Evolutionary conservation across 805 yeast species (phyloP).

Genomic region (Myxozyma melibiosi): DNA sequence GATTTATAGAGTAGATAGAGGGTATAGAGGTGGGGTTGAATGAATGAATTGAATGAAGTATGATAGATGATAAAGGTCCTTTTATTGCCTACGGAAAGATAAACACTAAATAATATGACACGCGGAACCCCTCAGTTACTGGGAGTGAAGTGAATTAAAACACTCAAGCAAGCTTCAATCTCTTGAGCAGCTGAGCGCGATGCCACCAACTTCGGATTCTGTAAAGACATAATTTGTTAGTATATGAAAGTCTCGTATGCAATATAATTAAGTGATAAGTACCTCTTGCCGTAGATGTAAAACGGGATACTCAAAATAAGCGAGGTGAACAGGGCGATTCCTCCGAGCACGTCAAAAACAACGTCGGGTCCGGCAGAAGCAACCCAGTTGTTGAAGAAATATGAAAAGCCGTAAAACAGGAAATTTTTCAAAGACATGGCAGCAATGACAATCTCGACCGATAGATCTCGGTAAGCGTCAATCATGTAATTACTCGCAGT

Average conservation of each 20-base stretch:
- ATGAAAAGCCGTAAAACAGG: constrained; percentile 7
- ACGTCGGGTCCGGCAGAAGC: not conserved
- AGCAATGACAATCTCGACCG: not conserved
- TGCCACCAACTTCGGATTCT: constrained; percentile 9
- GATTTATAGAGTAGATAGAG: too few relatives aligned
- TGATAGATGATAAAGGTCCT: too few relatives aligned
- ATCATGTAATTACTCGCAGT: constrained; percentile 3
- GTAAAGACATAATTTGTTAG: too few relatives aligned
- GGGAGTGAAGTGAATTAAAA: too few relatives aligned
- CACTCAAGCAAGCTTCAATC: constrained; percentile 1
- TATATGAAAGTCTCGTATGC: too few relatives aligned
- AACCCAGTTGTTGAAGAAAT: constrained; percentile 5
- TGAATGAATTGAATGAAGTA: too few relatives aligned
- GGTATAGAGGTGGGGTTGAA: too few relatives aligned
- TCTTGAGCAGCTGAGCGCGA: not conserved
- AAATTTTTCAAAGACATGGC: constrained; percentile 1
- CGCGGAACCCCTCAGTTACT: too few relatives aligned
- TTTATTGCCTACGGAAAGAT: too few relatives aligned
- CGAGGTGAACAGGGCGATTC: not conserved
- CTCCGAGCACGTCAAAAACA: constrained; percentile 3
- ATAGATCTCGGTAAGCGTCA: constrained; percentile 3
- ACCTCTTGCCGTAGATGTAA: constrained; percentile 1
- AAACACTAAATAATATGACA: too few relatives aligned
- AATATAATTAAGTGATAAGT: not conserved
- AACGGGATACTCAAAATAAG: not conserved